These are phyloP conservation scores for Ophiorrhiza pumila DNA, from an alignment of 257 asterid genomes.

Conservation along the genomic window DNA sequence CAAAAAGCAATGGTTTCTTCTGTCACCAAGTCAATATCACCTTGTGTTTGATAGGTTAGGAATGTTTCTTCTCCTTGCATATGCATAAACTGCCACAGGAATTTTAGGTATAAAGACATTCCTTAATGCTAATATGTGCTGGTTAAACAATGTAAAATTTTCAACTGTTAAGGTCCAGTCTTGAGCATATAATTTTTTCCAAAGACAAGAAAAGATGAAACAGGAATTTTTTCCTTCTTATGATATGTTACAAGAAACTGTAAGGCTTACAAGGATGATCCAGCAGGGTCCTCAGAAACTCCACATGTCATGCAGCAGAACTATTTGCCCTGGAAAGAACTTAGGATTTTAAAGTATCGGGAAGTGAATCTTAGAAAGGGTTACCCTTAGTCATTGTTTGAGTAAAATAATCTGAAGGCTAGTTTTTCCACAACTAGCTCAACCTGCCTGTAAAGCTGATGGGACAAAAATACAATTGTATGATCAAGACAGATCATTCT, in stretches of 20 bases:
- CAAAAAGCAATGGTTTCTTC: slow-evolving; percentile 84
- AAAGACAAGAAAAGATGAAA: background rate
- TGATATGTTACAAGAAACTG: background rate
- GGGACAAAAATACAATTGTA: background rate
- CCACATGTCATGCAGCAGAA: background rate
- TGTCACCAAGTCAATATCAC: slow-evolving; percentile 71
- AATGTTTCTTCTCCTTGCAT: slow-evolving; percentile 5
- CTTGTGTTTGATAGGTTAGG: slow-evolving; percentile 74
- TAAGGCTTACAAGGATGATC: background rate
- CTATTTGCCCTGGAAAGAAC: background rate
- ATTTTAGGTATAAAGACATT: background rate
- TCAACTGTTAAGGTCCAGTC: background rate
- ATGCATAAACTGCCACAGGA: background rate
- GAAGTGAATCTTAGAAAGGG: background rate
- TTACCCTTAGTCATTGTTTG: background rate
- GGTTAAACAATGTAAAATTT: background rate
- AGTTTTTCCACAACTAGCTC: background rate
- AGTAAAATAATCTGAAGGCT: background rate
- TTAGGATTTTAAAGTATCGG: background rate
- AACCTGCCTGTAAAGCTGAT: background rate
- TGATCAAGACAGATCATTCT: background rate
- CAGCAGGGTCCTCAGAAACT: background rate
- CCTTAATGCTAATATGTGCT: background rate
- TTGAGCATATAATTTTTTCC: background rate
- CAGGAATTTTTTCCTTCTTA: background rate